Base-by-base conservation (phyloP, 1,139 yeast genomes). In the Pichia sp. region DNA sequence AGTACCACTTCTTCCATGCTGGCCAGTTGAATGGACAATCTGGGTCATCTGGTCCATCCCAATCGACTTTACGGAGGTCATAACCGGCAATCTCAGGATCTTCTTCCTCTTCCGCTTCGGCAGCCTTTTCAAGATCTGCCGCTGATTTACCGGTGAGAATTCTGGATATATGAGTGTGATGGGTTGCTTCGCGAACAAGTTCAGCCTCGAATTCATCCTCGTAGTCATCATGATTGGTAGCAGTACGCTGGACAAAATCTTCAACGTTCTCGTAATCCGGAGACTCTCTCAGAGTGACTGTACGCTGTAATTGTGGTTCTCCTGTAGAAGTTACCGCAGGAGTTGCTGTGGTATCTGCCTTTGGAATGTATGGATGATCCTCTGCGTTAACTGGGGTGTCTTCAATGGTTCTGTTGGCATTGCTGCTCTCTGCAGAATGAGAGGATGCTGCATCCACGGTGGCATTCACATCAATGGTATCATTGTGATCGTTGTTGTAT, bases 1-100 rank as follows among this genome's bases (percentile, higher is more conserved):
- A 62, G 38, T 58, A 56, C 86, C 87, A 79, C 58, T 72, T 77
- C 50, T 69, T 76, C 69, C 71, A 63, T 1, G 36, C 19, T 2
- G 82, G 67, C 85, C 86, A 80, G 53, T 78, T 79, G 41, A 65
- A 66, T 7, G 88, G 88, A 52, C 77, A 72, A 28, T 56, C 81
- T 32, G 63, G 65, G 52, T 80, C 87, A 25, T 60, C 64, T 2
- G 73, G 74, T 1, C 66, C 61, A 49, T 80, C 87, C 82, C 83
- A 80, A 32, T 69, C 74, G 46, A 79, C 60, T 12, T 64, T 60
- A 12, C 55, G 48, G 2, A 74, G 64, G 34, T 66, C 70, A 31
- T 55, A 44, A 29, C 42, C 52, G 21, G 49, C 55, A 13, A 52
- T 56, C 23, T 37, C 41, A 10, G 45, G 49, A 8, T 40, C 48